Base-by-base conservation (phyloP, 2,329 filamentous ascomycete species). In the Pyrenophora teres region DNA sequence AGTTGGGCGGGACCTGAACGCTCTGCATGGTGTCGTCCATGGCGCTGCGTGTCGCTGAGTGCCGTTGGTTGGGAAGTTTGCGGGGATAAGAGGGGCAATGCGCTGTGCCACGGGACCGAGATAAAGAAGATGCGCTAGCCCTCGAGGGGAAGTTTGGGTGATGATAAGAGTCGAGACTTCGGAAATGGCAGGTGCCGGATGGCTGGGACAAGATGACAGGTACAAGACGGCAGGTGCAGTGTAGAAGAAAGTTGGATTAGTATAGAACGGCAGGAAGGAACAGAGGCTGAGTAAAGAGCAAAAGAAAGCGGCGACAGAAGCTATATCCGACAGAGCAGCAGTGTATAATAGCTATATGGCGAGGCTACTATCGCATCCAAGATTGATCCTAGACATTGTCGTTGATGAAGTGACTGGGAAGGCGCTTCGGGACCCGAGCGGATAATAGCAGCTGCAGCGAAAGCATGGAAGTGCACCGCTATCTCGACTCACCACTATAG, bases 1-100 rank as follows among this genome's bases (percentile, higher is more conserved):
- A 82, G 40, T 63, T 59, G 6, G 56, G 37, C 1, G 63, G 60
- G 6, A 52, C 44, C 21, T 52, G 49, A 6, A 52, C 27, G 18
- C 30, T 40, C 19, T 42, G 23, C 21, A 25, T 40, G 4, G 35
- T 10, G 21, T 9, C 50, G 19, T 53, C 45, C 62, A 65, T 68
- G 18, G 39, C 35, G 16, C 16, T 33, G 25, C n/a, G 19, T 44
- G 21, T 16, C 39, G 21, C 10, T 19, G 21, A n/a, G 21, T 21
- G 31, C 7, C 30, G 15, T 43, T 32, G 36, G 19, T 46, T n/a
- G 38, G 6, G n/a, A 15, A 44, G n/a, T 12, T 40, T 27, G 25
- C 36, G 38, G 18, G n/a, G 37, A 25, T 46, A 33, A 33, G 16
- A 38, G 21, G 18, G 13, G 16, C 16, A 10, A 16, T 12, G 13